A percentile compares a stretch with the other conserved stretches of the same genome.
Evolutionary conservation across 345 rosid species (phyloP).

Genomic region (Triadica sebifera): DNA sequence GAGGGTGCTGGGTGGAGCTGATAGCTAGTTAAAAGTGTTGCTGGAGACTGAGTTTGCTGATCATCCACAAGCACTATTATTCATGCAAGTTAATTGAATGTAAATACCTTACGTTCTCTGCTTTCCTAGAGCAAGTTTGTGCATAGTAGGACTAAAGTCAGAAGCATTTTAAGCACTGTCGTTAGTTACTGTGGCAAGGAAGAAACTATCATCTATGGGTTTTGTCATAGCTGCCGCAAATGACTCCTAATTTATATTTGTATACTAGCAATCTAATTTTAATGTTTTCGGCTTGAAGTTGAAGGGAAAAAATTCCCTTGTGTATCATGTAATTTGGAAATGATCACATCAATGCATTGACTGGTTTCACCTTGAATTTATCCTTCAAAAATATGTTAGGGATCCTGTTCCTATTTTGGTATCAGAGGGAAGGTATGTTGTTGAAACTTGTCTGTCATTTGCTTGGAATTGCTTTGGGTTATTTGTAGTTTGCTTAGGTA

Average conservation of each 20-base stretch:
- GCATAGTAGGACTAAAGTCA: constrained; percentile 36
- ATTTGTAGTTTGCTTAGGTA: background rate
- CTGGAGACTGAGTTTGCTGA: constrained; percentile 13
- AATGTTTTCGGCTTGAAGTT: background rate
- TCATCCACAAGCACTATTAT: constrained; percentile 20
- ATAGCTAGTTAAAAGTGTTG: background rate
- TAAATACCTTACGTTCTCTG: constrained; percentile 36
- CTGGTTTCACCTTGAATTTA: constrained; percentile 8
- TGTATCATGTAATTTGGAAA: constrained; percentile 16
- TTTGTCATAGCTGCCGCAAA: background rate
- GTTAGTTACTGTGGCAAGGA: background rate
- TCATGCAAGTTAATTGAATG: constrained; percentile 29
- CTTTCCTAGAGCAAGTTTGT: constrained; percentile 29
- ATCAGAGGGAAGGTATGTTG: background rate
- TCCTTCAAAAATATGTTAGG: background rate
- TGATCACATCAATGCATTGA: constrained; percentile 3
- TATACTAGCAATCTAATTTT: constrained; percentile 16
- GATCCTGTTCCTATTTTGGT: background rate
- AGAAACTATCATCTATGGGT: constrained; percentile 12
- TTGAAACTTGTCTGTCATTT: background rate
- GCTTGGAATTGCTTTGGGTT: background rate
- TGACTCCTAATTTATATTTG: constrained; percentile 18
- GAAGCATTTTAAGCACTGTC: constrained; percentile 9
- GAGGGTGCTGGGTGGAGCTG: constrained; percentile 23
- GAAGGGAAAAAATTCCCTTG: background rate